These are phyloP conservation scores for Lactarius vividus DNA, from an alignment of 768 basidiomycete genomes.

Conservation along the genomic window DNA sequence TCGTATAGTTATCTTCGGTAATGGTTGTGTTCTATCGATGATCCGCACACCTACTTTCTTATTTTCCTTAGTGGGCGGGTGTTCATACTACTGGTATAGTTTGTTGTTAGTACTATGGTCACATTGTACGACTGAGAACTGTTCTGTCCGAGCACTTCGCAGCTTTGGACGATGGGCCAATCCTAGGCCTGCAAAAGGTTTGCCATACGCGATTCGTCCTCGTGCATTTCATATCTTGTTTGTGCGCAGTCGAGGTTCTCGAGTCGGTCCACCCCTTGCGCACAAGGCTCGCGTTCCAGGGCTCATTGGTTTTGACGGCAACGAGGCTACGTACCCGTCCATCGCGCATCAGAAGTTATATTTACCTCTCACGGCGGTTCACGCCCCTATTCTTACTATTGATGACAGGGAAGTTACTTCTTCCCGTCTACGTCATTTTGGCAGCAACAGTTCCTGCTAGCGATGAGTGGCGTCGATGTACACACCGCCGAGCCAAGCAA, in stretches of 20 bases:
- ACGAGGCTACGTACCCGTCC: constrained; percentile 16
- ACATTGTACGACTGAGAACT: background rate
- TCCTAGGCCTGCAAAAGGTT: constrained; percentile 10
- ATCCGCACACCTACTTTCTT: background rate
- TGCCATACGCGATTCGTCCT: constrained; percentile 11
- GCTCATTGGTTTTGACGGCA: constrained; percentile 8
- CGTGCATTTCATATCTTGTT: constrained; percentile 1
- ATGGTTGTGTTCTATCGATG: constrained; percentile 1
- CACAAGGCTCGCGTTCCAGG: constrained; percentile 11
- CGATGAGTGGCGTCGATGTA: background rate
- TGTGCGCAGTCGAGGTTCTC: constrained; percentile 6
- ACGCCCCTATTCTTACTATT: background rate
- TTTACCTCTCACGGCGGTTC: background rate
- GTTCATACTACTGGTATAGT: background rate
- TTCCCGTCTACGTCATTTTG: constrained; percentile 18
- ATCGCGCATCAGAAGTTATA: background rate
- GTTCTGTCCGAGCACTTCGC: constrained; percentile 18
- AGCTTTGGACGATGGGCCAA: background rate
- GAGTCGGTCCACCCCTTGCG: background rate
- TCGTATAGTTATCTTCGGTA: background rate
- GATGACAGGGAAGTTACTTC: background rate
- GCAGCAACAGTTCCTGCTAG: background rate
- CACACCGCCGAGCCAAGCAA: background rate
- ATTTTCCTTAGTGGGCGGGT: background rate
- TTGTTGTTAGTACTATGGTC: background rate